A percentile compares a stretch with the other conserved stretches of the same genome.
These are phyloP conservation scores for Diaporthe citrichinensis DNA, from an alignment of 2,329 filamentous ascomycete species.

Conservation along the genomic window DNA sequence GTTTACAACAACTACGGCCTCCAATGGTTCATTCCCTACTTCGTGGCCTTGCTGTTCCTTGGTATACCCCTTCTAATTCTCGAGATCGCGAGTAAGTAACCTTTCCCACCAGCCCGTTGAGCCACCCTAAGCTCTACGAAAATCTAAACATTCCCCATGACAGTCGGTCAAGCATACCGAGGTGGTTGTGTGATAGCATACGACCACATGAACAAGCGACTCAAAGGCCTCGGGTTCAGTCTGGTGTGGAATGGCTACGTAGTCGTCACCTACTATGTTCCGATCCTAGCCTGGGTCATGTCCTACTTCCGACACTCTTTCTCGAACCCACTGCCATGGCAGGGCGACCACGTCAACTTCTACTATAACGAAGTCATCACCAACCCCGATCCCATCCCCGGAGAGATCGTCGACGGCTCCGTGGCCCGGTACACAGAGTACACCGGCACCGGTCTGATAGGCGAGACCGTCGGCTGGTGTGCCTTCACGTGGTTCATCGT, in stretches of 20 bases:
- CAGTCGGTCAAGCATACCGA: constrained; percentile 9
- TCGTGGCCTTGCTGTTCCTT: not conserved
- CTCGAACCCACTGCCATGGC: constrained; percentile 1
- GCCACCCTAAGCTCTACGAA: not conserved
- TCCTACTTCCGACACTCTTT: not conserved
- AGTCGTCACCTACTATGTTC: not conserved
- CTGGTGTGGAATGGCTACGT: constrained; percentile 21
- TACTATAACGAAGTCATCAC: constrained; percentile 8
- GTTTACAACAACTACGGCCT: constrained; percentile 16
- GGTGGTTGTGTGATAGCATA: not conserved
- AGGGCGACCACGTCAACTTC: constrained; percentile 8
- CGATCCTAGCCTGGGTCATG: constrained; percentile 15
- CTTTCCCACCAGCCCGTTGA: too few relatives aligned
- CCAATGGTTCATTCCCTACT: not conserved
- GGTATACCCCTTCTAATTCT: constrained; percentile 6
- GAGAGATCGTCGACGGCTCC: not conserved
- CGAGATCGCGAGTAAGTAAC: not conserved
- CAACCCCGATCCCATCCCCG: not conserved
- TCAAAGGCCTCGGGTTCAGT: constrained; percentile 1
- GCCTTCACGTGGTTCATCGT: constrained; percentile 11
- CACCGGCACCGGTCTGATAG: not conserved
- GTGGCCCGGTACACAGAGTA: constrained; percentile 6
- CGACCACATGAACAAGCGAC: constrained; percentile 12
- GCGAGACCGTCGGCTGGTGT: constrained; percentile 14
- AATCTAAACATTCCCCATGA: not conserved